Conservation (phyloP, 2,329 filamentous ascomycete species). For the Parastagonospora nodorum region DNA sequence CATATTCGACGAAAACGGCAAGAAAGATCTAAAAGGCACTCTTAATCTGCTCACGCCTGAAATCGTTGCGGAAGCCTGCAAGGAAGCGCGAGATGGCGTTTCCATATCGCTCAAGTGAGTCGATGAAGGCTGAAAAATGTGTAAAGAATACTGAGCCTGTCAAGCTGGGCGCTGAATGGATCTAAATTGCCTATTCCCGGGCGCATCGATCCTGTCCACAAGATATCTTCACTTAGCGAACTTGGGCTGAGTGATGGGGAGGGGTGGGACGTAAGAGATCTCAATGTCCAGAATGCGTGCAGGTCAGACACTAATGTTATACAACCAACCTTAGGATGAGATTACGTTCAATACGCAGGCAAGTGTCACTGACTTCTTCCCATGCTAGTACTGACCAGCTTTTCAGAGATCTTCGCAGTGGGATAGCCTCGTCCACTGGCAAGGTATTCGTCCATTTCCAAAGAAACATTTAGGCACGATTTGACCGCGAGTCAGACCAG, state of each 20-base stretch:
- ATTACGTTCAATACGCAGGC: conserved; percentile 37
- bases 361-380: background rate
- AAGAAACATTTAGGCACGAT: background rate
- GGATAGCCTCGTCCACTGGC: conserved; percentile 36
- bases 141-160: background rate
- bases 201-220: conserved; percentile 31
- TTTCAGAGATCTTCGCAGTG: conserved; percentile 21
- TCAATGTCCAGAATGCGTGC: no score
- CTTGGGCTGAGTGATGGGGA: conserved; percentile 11
- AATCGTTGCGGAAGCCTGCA: conserved; percentile 45
- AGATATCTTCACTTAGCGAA: conserved; percentile 25
- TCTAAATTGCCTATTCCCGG: conserved; percentile 29
- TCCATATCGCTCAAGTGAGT: conserved; percentile 21
- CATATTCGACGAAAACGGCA: conserved; percentile 55
- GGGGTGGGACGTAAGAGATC: conserved; percentile 14
- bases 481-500: background rate
- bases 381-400: background rate
- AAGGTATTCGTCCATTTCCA: background rate
- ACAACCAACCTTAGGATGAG: conserved; percentile 14
- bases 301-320: no score
- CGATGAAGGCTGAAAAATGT: background rate
- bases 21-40: conserved; percentile 56
- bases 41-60: conserved; percentile 57
- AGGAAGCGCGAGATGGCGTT: conserved; percentile 36
- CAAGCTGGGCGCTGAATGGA: conserved; percentile 17